A percentile compares a stretch with the other conserved stretches of the same genome.
These are phyloP conservation scores for Ophiostoma triangulosporum DNA, from an alignment of 2,329 filamentous ascomycete genomes.

Conservation along the genomic window DNA sequence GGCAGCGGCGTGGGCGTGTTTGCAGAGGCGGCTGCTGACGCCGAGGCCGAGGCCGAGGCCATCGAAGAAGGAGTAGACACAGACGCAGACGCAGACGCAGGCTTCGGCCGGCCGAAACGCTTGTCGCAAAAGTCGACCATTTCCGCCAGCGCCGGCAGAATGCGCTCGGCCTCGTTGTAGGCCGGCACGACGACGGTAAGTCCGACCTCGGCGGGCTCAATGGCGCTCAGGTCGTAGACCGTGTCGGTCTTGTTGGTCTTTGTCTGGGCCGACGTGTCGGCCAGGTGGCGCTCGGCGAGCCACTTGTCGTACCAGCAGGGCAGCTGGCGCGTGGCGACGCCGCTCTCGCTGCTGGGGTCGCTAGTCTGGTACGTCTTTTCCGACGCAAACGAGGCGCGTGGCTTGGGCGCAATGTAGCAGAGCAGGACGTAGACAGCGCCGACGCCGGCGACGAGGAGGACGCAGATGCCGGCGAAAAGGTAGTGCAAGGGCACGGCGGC, in stretches of 20 bases:
- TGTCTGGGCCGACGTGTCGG: conserved; percentile 17
- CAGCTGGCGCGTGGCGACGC: conserved; percentile 36
- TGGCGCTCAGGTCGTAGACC: conserved; percentile 37
- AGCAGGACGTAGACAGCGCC: conserved; percentile 47
- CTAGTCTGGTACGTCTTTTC: conserved; percentile 82
- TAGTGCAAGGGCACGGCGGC: conserved; percentile 7
- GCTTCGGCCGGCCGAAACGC: conserved; percentile 47
- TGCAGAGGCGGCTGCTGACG: not conserved
- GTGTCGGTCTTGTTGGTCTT: conserved; percentile 22
- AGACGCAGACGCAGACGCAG: not conserved
- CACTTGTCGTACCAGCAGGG: conserved; percentile 82
- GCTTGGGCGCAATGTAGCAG: conserved; percentile 64
- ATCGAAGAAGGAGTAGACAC: not conserved
- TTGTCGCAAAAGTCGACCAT: conserved; percentile 74
- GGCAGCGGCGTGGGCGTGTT: conserved; percentile 4
- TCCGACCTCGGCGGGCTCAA: conserved; percentile 67
- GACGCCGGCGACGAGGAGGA: conserved; percentile 4
- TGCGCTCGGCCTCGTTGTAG: conserved; percentile 81
- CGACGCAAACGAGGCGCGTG: conserved; percentile 56
- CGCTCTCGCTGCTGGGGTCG: conserved; percentile 41
- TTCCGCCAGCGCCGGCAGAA: conserved; percentile 78
- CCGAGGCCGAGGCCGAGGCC: not conserved
- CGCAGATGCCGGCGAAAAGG: conserved; percentile 9
- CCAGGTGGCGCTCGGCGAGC: conserved; percentile 45
- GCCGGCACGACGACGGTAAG: conserved; percentile 89